Percentiles rank a stretch among this genome's conserved stretches.
phyloP scores from a whole-genome alignment of 345 rosid species.

The Leavenworthia alabamica region DNA sequence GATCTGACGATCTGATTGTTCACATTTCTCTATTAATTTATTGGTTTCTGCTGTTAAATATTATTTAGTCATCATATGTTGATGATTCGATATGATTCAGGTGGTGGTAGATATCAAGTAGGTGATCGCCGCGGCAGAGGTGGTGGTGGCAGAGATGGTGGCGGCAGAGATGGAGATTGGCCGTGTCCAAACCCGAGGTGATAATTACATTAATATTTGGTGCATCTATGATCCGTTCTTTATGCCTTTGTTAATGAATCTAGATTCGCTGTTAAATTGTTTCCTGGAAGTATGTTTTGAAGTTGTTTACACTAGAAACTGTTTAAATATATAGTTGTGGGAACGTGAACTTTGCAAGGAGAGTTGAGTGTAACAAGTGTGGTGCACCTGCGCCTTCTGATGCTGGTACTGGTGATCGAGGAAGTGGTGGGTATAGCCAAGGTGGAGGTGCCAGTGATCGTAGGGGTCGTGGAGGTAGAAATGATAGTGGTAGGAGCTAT shows the following conservation, averaged over 20 bases:
- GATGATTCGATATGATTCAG: constrained; percentile 28
- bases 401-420: constrained; percentile 37
- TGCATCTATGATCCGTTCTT: not conserved
- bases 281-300: not conserved
- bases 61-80: not conserved
- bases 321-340: constrained; percentile 77
- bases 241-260: not conserved
- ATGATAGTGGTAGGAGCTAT: constrained; percentile 53
- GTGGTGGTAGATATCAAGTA: constrained; percentile 52
- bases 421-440: constrained; percentile 52
- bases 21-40: not conserved
- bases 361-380: constrained; percentile 94
- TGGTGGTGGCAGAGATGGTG: too few species aligned
- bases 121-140: constrained; percentile 77
- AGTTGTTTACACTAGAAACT: constrained; percentile 9
- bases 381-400: constrained; percentile 64
- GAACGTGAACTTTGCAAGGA: constrained; percentile 91
- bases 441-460: constrained; percentile 48
- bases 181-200: constrained; percentile 86
- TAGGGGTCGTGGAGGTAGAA: constrained; percentile 51
- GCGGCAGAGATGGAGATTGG: constrained; percentile 98
- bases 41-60: not conserved
- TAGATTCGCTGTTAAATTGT: not conserved
- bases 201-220: constrained; percentile 7
- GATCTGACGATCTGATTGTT: constrained; percentile 16